These are phyloP conservation scores for Hygrophorus pudorinus DNA, from an alignment of 768 basidiomycete genomes.

Conservation along the genomic window DNA sequence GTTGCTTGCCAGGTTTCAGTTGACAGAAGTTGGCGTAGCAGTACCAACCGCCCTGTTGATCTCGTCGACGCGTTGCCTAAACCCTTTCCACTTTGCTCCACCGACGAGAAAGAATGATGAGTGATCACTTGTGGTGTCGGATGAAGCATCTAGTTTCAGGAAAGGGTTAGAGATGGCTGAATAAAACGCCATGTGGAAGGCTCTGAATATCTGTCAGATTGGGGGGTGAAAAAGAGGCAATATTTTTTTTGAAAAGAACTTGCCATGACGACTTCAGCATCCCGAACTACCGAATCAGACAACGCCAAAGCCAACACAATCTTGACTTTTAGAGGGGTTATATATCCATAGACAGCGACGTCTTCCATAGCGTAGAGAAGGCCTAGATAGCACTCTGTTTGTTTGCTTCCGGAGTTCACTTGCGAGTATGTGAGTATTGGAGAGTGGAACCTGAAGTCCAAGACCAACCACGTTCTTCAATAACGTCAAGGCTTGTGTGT, in stretches of 20 bases:
- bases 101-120: conserved; percentile 49
- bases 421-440: conserved; percentile 3
- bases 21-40: conserved; percentile 12
- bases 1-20: not conserved
- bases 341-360: conserved; percentile 86
- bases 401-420: conserved; percentile 47
- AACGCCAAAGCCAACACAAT: conserved; percentile 75
- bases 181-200: conserved; percentile 83
- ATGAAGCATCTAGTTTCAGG: conserved; percentile 47
- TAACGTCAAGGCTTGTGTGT: conserved; percentile 82
- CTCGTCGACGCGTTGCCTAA: conserved; percentile 66
- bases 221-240: not conserved
- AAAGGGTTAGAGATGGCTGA: conserved; percentile 81
- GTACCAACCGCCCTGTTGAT: conserved; percentile 53
- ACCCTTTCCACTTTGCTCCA: conserved; percentile 56
- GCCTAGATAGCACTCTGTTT: conserved; percentile 74
- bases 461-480: conserved; percentile 79
- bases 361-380: conserved; percentile 88
- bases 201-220: conserved; percentile 64
- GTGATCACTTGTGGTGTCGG: conserved; percentile 41
- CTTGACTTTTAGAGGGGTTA: conserved; percentile 81
- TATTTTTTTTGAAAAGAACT: conserved; percentile 15
- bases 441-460: conserved; percentile 5
- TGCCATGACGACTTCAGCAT: conserved; percentile 70
- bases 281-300: conserved; percentile 72